Evolutionary conservation across 2,329 filamentous ascomycete species (phyloP).

Genomic region (Aspergillus oerlinghausenensis): DNA sequence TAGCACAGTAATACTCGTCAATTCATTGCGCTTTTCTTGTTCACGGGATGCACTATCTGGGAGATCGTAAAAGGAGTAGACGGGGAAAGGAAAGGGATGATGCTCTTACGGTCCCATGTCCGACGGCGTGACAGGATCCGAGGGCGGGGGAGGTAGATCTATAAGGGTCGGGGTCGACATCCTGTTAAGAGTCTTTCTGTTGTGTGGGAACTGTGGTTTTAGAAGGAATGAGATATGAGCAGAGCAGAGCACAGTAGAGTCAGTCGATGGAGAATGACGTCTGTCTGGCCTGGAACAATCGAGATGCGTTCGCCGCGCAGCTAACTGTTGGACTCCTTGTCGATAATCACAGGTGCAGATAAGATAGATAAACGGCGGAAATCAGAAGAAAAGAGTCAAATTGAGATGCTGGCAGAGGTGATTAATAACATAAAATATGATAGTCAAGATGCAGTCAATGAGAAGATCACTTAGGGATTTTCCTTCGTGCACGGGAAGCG

Average conservation of each 20-base stretch:
- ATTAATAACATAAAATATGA: background rate
- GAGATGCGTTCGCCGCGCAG: background rate
- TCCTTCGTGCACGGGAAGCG: background rate
- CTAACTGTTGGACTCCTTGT: background rate
- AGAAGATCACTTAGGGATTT: background rate
- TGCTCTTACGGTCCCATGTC: slow-evolving; percentile 73
- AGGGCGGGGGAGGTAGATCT: slow-evolving; percentile 76
- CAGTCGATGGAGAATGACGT: background rate
- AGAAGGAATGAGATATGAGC: background rate
- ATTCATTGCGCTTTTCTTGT: background rate
- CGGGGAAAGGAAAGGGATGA: slow-evolving; percentile 2
- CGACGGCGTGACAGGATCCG: slow-evolving; percentile 78
- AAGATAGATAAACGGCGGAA: background rate
- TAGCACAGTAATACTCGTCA: slow-evolving; percentile 13
- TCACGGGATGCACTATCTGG: slow-evolving; percentile 2
- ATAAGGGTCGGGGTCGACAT: slow-evolving; percentile 64
- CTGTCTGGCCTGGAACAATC: background rate
- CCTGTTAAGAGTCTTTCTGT: background rate
- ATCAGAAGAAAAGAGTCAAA: background rate
- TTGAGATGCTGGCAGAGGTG: background rate
- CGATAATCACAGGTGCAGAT: background rate
- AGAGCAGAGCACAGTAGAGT: background rate
- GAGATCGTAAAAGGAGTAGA: slow-evolving; percentile 4
- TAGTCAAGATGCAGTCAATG: background rate
- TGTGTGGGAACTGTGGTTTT: background rate